Evolutionary conservation across 1,284 basidiomycete genomes (phyloP).

Genomic region (Moesziomyces sp.): DNA sequence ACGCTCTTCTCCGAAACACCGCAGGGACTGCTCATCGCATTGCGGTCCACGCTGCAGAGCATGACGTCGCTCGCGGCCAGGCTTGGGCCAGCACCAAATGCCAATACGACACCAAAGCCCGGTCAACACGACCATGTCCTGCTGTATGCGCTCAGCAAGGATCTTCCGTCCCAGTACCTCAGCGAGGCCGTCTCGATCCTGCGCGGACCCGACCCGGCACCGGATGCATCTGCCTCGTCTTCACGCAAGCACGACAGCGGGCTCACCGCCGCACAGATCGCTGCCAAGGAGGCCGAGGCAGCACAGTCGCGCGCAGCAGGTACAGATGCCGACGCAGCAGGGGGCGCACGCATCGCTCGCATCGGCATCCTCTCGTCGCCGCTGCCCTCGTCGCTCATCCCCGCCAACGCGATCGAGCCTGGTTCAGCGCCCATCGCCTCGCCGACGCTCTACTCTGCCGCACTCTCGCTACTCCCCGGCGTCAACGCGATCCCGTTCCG

Average conservation of each 20-base stretch:
- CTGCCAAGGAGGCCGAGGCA: conserved; percentile 17
- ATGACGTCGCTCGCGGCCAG: conserved; percentile 39
- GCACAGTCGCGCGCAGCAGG: not conserved
- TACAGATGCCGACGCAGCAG: conserved; percentile 15
- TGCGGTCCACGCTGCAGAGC: conserved; percentile 47
- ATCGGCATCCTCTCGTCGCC: conserved; percentile 49
- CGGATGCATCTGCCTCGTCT: not conserved
- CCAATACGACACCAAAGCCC: conserved; percentile 4
- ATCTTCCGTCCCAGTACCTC: conserved; percentile 45
- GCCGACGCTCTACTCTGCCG: conserved; percentile 43
- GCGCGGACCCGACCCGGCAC: conserved; percentile 24
- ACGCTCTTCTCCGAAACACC: conserved; percentile 54
- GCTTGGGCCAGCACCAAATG: conserved; percentile 20
- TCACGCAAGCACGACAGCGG: conserved; percentile 8
- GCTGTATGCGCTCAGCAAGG: conserved; percentile 56
- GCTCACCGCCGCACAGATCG: conserved; percentile 33
- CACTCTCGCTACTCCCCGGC: conserved; percentile 48
- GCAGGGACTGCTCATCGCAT: conserved; percentile 46
- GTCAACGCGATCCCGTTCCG: conserved; percentile 51
- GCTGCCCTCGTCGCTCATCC: conserved; percentile 49
- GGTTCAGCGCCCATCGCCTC: conserved; percentile 32
- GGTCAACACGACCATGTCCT: conserved; percentile 43
- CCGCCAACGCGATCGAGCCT: conserved; percentile 30
- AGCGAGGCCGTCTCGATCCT: conserved; percentile 48
- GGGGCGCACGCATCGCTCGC: conserved; percentile 24